phyloP scores from a whole-genome alignment of 2,329 filamentous ascomycete genomes.

The Xylaria sp. region DNA sequence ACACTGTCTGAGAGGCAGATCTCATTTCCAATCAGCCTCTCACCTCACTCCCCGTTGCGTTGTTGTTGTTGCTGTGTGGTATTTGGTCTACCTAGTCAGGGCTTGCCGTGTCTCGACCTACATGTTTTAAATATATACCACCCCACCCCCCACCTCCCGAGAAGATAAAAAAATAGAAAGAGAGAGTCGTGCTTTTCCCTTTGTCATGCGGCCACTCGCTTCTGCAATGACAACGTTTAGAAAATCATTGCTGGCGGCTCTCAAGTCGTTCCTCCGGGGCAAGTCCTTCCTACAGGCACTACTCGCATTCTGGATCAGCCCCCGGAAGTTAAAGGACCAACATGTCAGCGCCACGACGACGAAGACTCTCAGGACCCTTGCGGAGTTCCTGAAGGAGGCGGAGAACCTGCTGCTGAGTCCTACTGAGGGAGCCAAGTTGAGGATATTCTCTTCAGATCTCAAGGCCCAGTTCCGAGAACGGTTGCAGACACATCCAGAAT shows the following conservation, averaged over 20 bases:
- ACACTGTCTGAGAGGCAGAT: constrained; percentile 44
- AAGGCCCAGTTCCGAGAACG: constrained; percentile 66
- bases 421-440: constrained; percentile 58
- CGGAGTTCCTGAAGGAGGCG: constrained; percentile 69
- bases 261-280: constrained; percentile 69
- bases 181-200: constrained; percentile 33
- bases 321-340: constrained; percentile 52
- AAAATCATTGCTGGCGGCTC: constrained; percentile 64
- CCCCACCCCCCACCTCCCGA: constrained; percentile 36
- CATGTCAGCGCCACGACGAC: constrained; percentile 38
- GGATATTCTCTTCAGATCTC: constrained; percentile 60
- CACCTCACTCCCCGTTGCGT: constrained; percentile 4
- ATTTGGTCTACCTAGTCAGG: constrained; percentile 18
- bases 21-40: constrained; percentile 41
- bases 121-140: constrained; percentile 45
- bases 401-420: constrained; percentile 63
- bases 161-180: constrained; percentile 21
- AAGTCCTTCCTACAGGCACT: constrained; percentile 69
- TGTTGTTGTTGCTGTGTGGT: constrained; percentile 12
- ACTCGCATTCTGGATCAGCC: constrained; percentile 64
- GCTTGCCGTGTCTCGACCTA: constrained; percentile 40
- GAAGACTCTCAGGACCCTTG: constrained; percentile 49
- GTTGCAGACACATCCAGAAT: constrained; percentile 63
- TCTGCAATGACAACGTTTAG: constrained; percentile 68
- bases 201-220: constrained; percentile 63